Conservation (phyloP, 768 basidiomycete genomes). For the Leccinum disarticulatum region DNA sequence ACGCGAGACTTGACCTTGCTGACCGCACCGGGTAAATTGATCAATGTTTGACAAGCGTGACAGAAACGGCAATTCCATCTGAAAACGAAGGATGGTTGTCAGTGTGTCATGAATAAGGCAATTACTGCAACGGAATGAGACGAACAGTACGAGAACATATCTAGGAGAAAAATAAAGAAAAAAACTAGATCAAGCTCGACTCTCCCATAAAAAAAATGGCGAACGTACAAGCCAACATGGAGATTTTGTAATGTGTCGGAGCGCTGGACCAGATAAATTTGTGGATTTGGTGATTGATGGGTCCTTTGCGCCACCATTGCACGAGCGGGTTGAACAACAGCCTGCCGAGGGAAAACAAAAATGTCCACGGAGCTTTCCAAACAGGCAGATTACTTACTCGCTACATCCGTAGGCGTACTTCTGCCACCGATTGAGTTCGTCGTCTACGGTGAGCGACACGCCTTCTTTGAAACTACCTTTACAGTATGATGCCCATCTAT, state of each 20-base stretch:
- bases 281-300: constrained; percentile 79
- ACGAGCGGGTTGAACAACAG: constrained; percentile 84
- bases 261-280: constrained; percentile 74
- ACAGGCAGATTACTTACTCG: constrained; percentile 43
- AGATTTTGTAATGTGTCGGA: constrained; percentile 81
- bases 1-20: too few relatives aligned
- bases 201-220: neutral
- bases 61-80: constrained; percentile 62
- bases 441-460: constrained; percentile 84
- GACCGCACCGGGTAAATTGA: too few relatives aligned
- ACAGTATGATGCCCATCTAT: constrained; percentile 76
- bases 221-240: constrained; percentile 51
- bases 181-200: constrained; percentile 2
- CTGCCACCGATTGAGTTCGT: constrained; percentile 92
- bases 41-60: too few relatives aligned
- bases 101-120: neutral
- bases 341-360: constrained; percentile 38
- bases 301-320: constrained; percentile 75
- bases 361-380: neutral
- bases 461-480: constrained; percentile 89
- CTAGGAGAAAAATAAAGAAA: constrained; percentile 16
- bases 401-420: constrained; percentile 75
- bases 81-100: neutral
- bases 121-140: constrained; percentile 3
- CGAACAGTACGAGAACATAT: constrained; percentile 56